Conservation (phyloP, 768 basidiomycete species). For the Myochromella boudieri region DNA sequence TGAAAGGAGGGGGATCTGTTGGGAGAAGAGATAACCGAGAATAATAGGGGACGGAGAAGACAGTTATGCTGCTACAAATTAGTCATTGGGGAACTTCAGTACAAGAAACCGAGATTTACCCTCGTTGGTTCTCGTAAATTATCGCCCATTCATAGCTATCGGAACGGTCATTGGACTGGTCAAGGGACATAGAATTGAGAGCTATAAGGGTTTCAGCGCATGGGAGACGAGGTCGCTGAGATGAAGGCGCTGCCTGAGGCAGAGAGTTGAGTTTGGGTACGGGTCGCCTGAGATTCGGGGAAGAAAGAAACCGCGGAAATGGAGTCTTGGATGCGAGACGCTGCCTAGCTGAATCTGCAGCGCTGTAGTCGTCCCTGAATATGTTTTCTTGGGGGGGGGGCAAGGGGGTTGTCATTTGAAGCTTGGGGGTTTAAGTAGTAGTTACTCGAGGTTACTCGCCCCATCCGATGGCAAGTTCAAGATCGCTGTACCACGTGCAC, state of each 20-base stretch:
- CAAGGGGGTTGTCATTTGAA: background rate
- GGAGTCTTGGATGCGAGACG: conserved; percentile 39
- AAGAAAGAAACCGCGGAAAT: conserved; percentile 31
- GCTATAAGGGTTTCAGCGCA: conserved; percentile 9
- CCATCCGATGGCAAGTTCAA: no score
- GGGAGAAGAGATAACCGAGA: conserved; percentile 70
- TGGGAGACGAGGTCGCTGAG: no score
- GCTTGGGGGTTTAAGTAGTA: conserved; percentile 4
- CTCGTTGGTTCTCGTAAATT: conserved; percentile 82
- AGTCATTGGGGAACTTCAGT: background rate
- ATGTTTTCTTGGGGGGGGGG: conserved; percentile 40
- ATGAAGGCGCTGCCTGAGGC: no score
- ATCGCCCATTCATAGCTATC: conserved; percentile 77
- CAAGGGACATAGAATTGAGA: conserved; percentile 14
- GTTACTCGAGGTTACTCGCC: no score
- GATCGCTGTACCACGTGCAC: no score
- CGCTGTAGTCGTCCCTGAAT: conserved; percentile 39
- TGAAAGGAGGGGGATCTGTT: conserved; percentile 73
- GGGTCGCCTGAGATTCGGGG: conserved; percentile 26
- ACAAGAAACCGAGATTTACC: conserved; percentile 42
- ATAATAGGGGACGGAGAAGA: conserved; percentile 75
- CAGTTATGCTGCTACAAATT: conserved; percentile 42
- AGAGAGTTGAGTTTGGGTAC: no score
- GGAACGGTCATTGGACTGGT: conserved; percentile 28
- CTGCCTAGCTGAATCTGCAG: conserved; percentile 45